Conservation (phyloP, 2,329 filamentous ascomycete genomes). For the Sporothrix schenckii region DNA sequence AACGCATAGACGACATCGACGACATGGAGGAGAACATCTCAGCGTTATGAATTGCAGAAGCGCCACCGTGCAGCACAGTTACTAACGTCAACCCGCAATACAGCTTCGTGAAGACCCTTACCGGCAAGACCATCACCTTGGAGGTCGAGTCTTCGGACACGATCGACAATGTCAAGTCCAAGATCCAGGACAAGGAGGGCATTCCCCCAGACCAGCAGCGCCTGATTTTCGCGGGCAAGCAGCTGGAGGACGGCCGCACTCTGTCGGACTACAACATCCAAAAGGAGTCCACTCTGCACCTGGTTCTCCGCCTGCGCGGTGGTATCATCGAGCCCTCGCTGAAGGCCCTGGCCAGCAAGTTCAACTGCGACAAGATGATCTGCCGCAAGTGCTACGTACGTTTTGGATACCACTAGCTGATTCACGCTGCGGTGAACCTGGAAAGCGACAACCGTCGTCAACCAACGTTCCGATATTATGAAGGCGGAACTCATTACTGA, state of each 20-base stretch:
- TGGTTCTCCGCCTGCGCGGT: constrained; percentile 98
- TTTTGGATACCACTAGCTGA: not conserved
- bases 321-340: constrained; percentile 99
- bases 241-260: constrained; percentile 97
- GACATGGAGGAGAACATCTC: not conserved
- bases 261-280: constrained; percentile 99
- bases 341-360: constrained; percentile 97
- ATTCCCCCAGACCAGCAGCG: constrained; percentile 98
- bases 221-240: constrained; percentile 98
- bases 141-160: constrained; percentile 99
- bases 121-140: constrained; percentile 99
- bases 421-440: not conserved
- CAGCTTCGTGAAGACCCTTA: constrained; percentile 99
- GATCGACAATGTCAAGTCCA: constrained; percentile 99
- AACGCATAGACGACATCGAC: not conserved
- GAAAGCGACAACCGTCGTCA: not conserved
- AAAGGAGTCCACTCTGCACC: constrained; percentile 98
- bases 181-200: constrained; percentile 99
- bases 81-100: constrained; percentile 33
- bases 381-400: constrained; percentile 96
- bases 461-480: not conserved
- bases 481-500: not conserved
- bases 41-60: not conserved
- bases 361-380: constrained; percentile 99
- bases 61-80: not conserved